phyloP scores from a whole-genome alignment of 202 grass and related monocot species.

The Alloteropsis angusta region DNA sequence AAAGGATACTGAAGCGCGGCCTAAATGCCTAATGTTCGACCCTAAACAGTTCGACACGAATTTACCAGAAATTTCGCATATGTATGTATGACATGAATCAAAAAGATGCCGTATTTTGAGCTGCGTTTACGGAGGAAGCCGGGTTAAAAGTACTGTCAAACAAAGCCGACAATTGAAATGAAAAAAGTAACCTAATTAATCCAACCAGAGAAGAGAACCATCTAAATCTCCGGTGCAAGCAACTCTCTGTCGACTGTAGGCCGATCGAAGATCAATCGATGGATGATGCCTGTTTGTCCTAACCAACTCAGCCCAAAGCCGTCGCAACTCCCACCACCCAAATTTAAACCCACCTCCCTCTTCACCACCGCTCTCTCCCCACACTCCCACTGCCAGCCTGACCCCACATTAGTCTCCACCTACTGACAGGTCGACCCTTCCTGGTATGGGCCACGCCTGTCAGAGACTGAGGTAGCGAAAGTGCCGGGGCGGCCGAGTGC shows the following conservation, averaged over 20 bases:
- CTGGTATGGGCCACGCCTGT: accelerated
- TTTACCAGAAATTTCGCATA: neutral
- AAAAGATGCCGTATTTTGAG: neutral
- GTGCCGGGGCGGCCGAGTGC: neutral
- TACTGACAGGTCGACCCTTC: neutral
- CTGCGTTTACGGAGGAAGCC: neutral
- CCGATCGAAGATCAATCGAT: no score
- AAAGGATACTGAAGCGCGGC: neutral
- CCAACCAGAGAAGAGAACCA: neutral
- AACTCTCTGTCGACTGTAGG: neutral
- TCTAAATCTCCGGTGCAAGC: conserved; percentile 18
- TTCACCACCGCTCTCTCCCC: neutral
- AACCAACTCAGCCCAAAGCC: conserved; percentile 19
- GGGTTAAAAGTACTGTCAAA: neutral
- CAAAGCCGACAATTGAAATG: neutral
- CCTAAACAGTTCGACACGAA: neutral
- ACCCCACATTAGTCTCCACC: accelerated
- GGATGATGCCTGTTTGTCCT: neutral
- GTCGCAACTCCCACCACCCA: conserved; percentile 26
- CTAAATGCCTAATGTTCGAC: neutral
- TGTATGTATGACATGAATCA: neutral
- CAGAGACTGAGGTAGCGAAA: neutral
- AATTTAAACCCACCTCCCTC: neutral
- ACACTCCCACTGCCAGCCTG: accelerated
- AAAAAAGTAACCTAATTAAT: neutral